Evolutionary conservation across 495 filamentous ascomycete genomes (phyloP), one percentile per base, ranked within the genome.

Genomic region (Beverwykella pulmonaria): DNA sequence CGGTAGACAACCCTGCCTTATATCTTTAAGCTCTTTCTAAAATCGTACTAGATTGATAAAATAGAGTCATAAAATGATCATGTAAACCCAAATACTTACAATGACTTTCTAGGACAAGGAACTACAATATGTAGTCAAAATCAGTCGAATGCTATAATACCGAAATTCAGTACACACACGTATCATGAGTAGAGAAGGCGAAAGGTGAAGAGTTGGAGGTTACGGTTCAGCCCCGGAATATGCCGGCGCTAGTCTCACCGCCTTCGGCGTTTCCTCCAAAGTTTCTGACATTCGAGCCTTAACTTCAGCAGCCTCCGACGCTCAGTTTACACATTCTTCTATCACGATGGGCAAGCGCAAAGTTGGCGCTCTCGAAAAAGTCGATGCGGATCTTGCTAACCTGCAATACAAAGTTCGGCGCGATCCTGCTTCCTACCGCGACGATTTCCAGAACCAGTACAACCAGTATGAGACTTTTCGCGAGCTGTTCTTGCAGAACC

Each of bases 311-410:
- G 26, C n/a, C 32, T 20, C 54, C 19, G 10, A 57, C 5, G 19
- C 30, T 22, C 26, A 39, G 5, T 22, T 10, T 27, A 5, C 30
- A 23, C 4, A 17, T 10, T 2, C 36, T 10, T 14, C 10, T 9
- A 7, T n/a, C 26, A 32, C n/a, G 49, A 64, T 64, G 61, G 61
- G 52, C 1, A 96, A 96, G 75, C 84, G 92, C 77, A 93, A 93
- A 79, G 80, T 96, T 41, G 90, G 89, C 32, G 93, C 93, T 44
- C 84, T 96, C 73, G 92, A 97, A 79, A 97, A 97, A 83, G 87
- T 95, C 70, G 93, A 97, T 72, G 92, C 92, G 29, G 92, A 97
- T 75, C 75, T 96, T 83, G 84, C 91, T 53, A 93, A 90, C 76
- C 76, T 96, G 39, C 93, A 96, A 77, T 88, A 94, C 80, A 93